A percentile compares a stretch with the other conserved stretches of the same genome.
Conservation (phyloP, 1,284 basidiomycete species). For the Heterobasidion annosum region DNA sequence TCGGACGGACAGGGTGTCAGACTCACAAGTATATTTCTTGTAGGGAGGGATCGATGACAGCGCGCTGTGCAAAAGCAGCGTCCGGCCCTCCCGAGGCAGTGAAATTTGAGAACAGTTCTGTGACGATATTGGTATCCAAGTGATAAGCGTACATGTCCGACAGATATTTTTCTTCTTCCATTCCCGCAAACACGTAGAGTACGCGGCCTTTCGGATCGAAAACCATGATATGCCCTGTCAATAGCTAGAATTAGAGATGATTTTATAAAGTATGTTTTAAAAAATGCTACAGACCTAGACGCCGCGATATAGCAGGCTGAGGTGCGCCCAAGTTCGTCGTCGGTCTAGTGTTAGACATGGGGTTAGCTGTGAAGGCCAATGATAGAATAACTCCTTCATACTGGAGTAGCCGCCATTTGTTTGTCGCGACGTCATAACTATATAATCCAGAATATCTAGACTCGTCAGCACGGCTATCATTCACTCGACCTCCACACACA, state of each 20-base stretch:
- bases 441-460: constrained; percentile 63
- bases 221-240: constrained; percentile 67
- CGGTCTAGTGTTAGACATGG: background rate
- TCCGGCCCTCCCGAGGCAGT: constrained; percentile 50
- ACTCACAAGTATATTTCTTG: constrained; percentile 69
- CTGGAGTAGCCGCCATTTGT: constrained; percentile 60
- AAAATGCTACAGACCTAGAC: constrained; percentile 41
- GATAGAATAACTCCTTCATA: constrained; percentile 14
- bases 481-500: constrained; percentile 70
- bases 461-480: constrained; percentile 50
- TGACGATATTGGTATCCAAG: constrained; percentile 45
- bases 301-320: constrained; percentile 36
- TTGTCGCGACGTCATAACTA: constrained; percentile 52
- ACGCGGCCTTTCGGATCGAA: constrained; percentile 48
- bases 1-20: background rate
- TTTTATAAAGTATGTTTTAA: background rate
- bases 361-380: background rate
- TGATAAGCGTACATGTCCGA: constrained; percentile 72
- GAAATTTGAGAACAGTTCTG: constrained; percentile 56
- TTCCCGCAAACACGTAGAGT: constrained; percentile 65
- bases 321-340: constrained; percentile 4
- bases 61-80: constrained; percentile 61
- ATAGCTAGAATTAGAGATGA: background rate
- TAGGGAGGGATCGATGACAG: constrained; percentile 52
- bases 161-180: constrained; percentile 50